Conservation (phyloP, 306 rosid species). For the Dicorynia guianensis region DNA sequence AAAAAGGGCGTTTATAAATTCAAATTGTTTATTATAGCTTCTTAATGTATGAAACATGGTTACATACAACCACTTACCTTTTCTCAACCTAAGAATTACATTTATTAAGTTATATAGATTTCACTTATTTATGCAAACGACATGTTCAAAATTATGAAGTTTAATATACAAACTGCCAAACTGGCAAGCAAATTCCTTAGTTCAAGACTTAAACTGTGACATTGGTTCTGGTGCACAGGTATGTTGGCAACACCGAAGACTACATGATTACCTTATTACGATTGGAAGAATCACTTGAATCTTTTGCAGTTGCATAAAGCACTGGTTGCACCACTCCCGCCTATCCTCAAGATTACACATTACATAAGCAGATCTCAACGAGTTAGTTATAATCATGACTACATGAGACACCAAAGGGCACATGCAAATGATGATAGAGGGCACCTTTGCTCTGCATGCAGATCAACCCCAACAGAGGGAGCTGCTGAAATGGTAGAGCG, state of each 20-base stretch:
- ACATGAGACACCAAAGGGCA: conserved; percentile 35
- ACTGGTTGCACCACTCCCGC: conserved; percentile 70
- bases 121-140: background rate
- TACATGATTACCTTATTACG: conserved; percentile 56
- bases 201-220: background rate
- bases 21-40: background rate
- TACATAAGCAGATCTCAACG: background rate
- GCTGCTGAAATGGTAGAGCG: conserved; percentile 59
- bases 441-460: conserved; percentile 82
- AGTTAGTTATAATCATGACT: conserved; percentile 22
- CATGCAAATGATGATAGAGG: conserved; percentile 6
- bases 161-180: background rate
- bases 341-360: conserved; percentile 50
- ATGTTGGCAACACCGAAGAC: background rate
- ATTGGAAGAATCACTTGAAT: conserved; percentile 69
- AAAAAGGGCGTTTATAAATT: background rate
- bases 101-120: background rate
- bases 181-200: background rate
- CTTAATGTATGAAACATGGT: background rate
- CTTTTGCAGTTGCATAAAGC: conserved; percentile 73
- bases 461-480: conserved; percentile 71
- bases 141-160: background rate
- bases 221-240: background rate
- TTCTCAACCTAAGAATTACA: background rate
- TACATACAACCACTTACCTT: background rate